Evolutionary conservation across 805 yeast species (phyloP), one percentile per base, ranked within the genome.

Genomic region (Isabelozyma gotoi): DNA sequence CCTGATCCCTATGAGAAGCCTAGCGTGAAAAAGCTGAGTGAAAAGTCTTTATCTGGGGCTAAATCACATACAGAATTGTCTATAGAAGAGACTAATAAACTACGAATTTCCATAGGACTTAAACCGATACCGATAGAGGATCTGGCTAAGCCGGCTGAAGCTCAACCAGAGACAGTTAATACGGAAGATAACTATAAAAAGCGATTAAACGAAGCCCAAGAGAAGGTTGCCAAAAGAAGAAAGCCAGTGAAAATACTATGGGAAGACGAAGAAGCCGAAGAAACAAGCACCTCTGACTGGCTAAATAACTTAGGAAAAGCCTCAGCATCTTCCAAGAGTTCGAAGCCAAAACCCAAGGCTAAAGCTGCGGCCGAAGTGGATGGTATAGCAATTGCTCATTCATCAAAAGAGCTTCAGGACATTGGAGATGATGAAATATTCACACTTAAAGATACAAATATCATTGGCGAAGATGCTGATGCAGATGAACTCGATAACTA

Each of bases 21-120:
- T n/a, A 12, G 1, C 8, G 16, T 14, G 17, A n/a, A 5, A 32
- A 6, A 32, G 3, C 5, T 15, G 34, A 14, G 4, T 11, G 16
- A 14, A 15, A 3, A 32, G 15, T 15, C 34, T 4, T 10, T 8
- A 11, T 4, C 34, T 32, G 34, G n/a, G 16, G 3, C 10, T 15
- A 32, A 15, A 12, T 3, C 8, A 11, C 34, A 24, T 24, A 24
- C 17, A 32, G 63, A 49, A 49, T 60, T 59, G 45, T 60, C 55
- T 60, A 60, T 82, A 1, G 81, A 76, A 45, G 85, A 82, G 46
- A 82, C 87, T 0, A 82, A 82, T 53, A 65, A 61, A 49, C 63
- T 80, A 6, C 62, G 88, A 18, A 47, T 63, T 5, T 69, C 76
- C 10, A 52, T 80, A 8, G 87, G 87, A 0, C 63, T 82, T 42